These are phyloP conservation scores for Hymenoscyphus fructigenus DNA, from an alignment of 2,329 filamentous ascomycete species.

Conservation along the genomic window DNA sequence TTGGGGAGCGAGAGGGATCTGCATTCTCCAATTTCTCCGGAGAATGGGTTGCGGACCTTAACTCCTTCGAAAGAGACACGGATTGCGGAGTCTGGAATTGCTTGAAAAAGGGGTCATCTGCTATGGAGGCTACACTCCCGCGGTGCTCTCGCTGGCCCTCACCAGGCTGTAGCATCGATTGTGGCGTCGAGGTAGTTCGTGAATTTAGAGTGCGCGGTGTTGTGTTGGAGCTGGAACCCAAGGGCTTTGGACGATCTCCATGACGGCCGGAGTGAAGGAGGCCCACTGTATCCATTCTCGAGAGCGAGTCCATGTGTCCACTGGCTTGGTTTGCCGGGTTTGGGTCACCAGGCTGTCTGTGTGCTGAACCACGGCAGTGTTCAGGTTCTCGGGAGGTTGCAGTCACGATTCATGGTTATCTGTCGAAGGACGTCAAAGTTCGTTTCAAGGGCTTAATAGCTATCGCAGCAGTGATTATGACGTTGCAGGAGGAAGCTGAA, in stretches of 20 bases:
- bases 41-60: constrained; percentile 31
- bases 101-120: constrained; percentile 57
- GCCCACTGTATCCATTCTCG: constrained; percentile 20
- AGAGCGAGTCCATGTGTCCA: not conserved
- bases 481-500: not conserved
- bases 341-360: not conserved
- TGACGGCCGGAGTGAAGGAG: constrained; percentile 2
- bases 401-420: not conserved
- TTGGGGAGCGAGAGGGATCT: constrained; percentile 20
- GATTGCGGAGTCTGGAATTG: constrained; percentile 43
- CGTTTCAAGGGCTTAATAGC: not conserved
- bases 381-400: constrained; percentile 7
- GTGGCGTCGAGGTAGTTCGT: constrained; percentile 13
- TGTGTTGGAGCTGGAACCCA: constrained; percentile 20
- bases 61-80: constrained; percentile 35
- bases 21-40: constrained; percentile 18
- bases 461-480: not conserved
- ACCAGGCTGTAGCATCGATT: constrained; percentile 13
- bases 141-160: constrained; percentile 36
- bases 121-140: constrained; percentile 52
- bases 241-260: constrained; percentile 6
- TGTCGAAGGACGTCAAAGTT: not conserved
- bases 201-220: constrained; percentile 11
- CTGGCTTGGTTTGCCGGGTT: too few relatives aligned
- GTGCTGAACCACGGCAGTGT: not conserved